Evolutionary conservation across 148 eudicot genomes (phyloP), one percentile per base, ranked within the genome.

Genomic region (Arbutus unedo): DNA sequence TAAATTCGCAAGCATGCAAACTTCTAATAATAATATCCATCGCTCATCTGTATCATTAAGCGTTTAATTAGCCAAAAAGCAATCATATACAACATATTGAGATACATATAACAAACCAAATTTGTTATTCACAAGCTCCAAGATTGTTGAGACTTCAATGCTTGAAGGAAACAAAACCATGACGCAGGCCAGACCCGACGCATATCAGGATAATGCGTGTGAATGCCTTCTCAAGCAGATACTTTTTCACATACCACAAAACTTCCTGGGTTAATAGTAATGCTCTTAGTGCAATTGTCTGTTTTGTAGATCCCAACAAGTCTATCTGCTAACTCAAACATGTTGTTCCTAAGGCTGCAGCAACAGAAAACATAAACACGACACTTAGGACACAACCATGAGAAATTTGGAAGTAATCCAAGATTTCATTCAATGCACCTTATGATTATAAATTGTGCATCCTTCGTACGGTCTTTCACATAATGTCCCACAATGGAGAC

Each of bases 401-500:
- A 59, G 44, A 41, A 4, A n/a, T 25, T 48, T 49, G 23, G 7
- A 18, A 23, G 79, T 9, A 60, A 64, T 74, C 50, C 57, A 78
- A 51, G 67, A 59, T 8, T 16, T 73, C 45, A 81, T 78, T 3
- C 41, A 53, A 79, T 19, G 56, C 25, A 96, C 99, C 99, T 96
- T 89, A 96, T 96, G 83, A 96, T 94, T 21, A 96, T 89, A 81
- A 96, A 94, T 68, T 96, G 99, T 5, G 99, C 99, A 88, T 96
- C 93, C 83, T 94, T 96, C 8, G 99, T 94, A 45, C 97, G 93
- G 79, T 96, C 99, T 87, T 96, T 96, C 49, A 96, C 98, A 64
- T 94, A 96, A 88, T 96, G 98, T 78, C 99, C 99, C 80, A 94
- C 99, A 50, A 96, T 96, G 4, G 99, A 96, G 72, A 96, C 99